A percentile compares a stretch with the other conserved stretches of the same genome.
Conservation (phyloP, 1,284 basidiomycete genomes). For the Irpex sp. region DNA sequence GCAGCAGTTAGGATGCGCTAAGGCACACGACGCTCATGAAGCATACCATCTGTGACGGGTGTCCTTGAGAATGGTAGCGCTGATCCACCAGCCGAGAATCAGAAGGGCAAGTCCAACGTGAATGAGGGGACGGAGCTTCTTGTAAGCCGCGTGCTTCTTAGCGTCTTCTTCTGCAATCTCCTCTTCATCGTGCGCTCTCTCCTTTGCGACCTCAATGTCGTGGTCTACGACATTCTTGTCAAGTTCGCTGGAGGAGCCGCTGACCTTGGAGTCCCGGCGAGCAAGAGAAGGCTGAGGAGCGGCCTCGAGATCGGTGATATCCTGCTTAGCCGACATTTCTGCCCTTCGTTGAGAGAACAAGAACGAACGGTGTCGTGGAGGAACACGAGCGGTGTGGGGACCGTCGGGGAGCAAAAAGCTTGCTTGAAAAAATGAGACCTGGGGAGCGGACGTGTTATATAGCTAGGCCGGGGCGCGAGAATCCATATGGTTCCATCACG, state of each 20-base stretch:
- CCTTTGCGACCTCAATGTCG: slow-evolving; percentile 22
- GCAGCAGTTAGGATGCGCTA: slow-evolving; percentile 8
- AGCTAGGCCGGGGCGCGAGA: neutral
- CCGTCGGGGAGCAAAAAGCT: slow-evolving; percentile 6
- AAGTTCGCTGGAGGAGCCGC: slow-evolving; percentile 17
- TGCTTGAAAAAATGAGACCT: neutral
- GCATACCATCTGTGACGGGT: slow-evolving; percentile 71
- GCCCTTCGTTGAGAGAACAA: neutral
- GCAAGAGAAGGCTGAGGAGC: neutral
- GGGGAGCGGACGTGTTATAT: slow-evolving; percentile 1
- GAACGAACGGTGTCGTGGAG: neutral
- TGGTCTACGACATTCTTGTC: slow-evolving; percentile 22
- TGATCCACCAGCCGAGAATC: slow-evolving; percentile 82
- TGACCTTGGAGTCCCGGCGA: slow-evolving; percentile 13
- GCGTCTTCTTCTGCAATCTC: slow-evolving; percentile 22
- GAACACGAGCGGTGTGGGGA: slow-evolving; percentile 5
- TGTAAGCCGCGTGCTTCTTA: slow-evolving; percentile 17
- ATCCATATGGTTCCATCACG: slow-evolving; percentile 4
- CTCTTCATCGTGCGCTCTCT: slow-evolving; percentile 18
- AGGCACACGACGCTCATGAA: slow-evolving; percentile 2
- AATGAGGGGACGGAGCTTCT: slow-evolving; percentile 37
- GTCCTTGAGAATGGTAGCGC: slow-evolving; percentile 57
- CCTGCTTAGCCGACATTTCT: neutral
- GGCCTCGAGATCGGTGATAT: neutral
- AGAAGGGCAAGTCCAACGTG: slow-evolving; percentile 49